Conservation (phyloP, 2,329 filamentous ascomycete genomes). For the Salinomyces thailandicus region DNA sequence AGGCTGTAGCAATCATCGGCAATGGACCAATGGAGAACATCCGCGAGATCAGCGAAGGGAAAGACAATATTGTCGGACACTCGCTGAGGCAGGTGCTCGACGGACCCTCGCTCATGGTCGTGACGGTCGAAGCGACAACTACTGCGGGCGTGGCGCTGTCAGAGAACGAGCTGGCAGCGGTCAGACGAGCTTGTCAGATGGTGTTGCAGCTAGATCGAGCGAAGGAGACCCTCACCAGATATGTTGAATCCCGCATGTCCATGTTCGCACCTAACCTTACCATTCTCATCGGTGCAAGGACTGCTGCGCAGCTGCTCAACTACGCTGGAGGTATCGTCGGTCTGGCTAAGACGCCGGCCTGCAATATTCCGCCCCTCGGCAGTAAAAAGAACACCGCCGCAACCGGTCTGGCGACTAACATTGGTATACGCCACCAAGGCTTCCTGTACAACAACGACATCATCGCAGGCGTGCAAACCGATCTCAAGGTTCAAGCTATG, state of each 20-base stretch:
- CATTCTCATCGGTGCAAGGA: slow-evolving; percentile 78
- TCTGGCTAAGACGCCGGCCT: slow-evolving; percentile 83
- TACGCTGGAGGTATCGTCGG: slow-evolving; percentile 80
- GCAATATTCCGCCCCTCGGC: slow-evolving; percentile 83
- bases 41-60: slow-evolving; percentile 63
- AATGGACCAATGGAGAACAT: slow-evolving; percentile 89
- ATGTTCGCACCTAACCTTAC: slow-evolving; percentile 92
- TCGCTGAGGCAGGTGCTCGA: slow-evolving; percentile 74
- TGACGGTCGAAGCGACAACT: slow-evolving; percentile 86
- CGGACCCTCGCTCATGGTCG: slow-evolving; percentile 85
- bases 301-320: slow-evolving; percentile 92
- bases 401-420: slow-evolving; percentile 76
- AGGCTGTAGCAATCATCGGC: slow-evolving; percentile 83
- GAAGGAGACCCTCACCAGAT: slow-evolving; percentile 78
- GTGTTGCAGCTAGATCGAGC: slow-evolving; percentile 77
- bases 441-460: slow-evolving; percentile 89
- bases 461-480: slow-evolving; percentile 71
- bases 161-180: slow-evolving; percentile 60
- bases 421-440: slow-evolving; percentile 80
- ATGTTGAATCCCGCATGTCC: slow-evolving; percentile 94
- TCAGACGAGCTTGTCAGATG: slow-evolving; percentile 75
- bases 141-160: slow-evolving; percentile 71
- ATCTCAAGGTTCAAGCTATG: slow-evolving; percentile 87
- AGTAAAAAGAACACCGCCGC: slow-evolving; percentile 74
- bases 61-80: slow-evolving; percentile 65